Evolutionary conservation across 805 yeast genomes (phyloP).

Genomic region (Helenozyma baotianmanensis): DNA sequence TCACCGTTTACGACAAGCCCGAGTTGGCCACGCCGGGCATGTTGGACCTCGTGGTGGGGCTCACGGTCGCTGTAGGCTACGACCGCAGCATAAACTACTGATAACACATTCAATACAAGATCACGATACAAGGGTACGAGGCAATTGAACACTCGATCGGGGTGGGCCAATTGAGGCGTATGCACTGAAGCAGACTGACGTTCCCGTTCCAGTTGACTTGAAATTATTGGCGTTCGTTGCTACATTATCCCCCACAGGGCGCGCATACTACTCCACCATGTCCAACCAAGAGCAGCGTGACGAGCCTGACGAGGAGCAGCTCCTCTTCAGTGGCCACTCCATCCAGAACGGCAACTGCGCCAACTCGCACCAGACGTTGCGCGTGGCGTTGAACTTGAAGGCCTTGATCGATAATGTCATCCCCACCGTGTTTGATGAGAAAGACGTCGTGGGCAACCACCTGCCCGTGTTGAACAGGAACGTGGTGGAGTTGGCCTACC

Average conservation of each 20-base stretch:
- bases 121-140: too few species aligned
- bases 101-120: too few species aligned
- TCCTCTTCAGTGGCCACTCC: neutral
- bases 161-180: too few species aligned
- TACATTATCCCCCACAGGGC: too few species aligned
- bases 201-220: too few species aligned
- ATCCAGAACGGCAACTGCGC: conserved; percentile 33
- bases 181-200: too few species aligned
- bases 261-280: too few species aligned
- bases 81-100: conserved; percentile 20
- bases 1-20: conserved; percentile 46
- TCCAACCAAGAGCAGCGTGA: too few species aligned
- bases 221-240: too few species aligned
- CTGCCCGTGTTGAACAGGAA: conserved; percentile 56
- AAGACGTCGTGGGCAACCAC: conserved; percentile 48
- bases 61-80: conserved; percentile 49
- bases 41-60: conserved; percentile 52
- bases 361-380: conserved; percentile 59
- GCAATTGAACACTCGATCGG: too few species aligned
- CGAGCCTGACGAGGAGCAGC: too few species aligned
- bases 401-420: conserved; percentile 65
- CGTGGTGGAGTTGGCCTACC: conserved; percentile 56
- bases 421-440: conserved; percentile 56
- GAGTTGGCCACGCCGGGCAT: conserved; percentile 34
- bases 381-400: conserved; percentile 72